Evolutionary conservation across 176 grass and related monocot species (phyloP).

Genomic region (Oropetium thomaeum): DNA sequence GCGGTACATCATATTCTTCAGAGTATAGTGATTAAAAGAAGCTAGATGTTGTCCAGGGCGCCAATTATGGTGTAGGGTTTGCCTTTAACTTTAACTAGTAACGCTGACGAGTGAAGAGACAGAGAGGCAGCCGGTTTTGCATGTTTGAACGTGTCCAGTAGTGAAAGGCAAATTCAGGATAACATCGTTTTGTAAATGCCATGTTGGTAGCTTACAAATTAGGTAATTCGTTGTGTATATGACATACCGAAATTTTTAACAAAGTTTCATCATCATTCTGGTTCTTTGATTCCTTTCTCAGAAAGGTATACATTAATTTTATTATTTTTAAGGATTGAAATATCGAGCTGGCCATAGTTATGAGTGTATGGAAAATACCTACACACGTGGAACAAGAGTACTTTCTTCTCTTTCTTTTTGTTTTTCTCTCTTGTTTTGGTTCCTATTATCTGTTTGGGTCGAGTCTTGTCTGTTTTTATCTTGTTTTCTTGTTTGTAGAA

Average conservation of each 20-base stretch:
- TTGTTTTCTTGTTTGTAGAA: too few relatives aligned
- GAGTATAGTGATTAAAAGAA: constrained; percentile 36
- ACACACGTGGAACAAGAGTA: too few relatives aligned
- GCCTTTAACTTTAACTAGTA: not conserved
- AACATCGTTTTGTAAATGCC: constrained; percentile 12
- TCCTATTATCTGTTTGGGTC: too few relatives aligned
- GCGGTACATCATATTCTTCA: constrained; percentile 33
- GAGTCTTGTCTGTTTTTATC: too few relatives aligned
- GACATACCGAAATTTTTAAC: not conserved
- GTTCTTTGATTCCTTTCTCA: not conserved
- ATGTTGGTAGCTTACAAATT: not conserved
- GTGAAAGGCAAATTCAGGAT: not conserved
- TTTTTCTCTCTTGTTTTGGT: too few relatives aligned
- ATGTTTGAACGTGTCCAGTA: not conserved
- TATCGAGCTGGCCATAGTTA: too few relatives aligned
- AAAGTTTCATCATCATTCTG: not conserved
- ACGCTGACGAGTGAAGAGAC: not conserved
- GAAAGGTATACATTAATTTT: not conserved
- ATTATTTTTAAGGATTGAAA: not conserved
- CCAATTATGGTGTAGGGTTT: not conserved
- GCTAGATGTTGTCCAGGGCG: not conserved
- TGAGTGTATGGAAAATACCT: too few relatives aligned
- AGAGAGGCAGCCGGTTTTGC: not conserved
- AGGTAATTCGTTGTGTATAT: not conserved
- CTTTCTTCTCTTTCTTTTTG: too few relatives aligned